phyloP scores from a whole-genome alignment of 169 alveolate genomes.

The Theileria annulata region DNA sequence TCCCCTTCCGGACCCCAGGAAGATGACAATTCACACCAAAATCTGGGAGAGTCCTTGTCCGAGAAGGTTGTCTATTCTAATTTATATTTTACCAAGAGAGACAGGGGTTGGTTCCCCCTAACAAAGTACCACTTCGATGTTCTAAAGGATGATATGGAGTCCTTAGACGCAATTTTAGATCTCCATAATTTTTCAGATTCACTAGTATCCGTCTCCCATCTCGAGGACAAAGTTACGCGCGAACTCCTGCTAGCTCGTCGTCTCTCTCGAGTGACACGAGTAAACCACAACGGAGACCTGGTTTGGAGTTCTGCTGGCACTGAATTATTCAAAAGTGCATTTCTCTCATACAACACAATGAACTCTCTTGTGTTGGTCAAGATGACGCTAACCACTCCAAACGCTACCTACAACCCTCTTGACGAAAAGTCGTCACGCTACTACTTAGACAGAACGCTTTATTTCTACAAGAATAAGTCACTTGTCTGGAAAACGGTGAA shows the following conservation, averaged over 20 bases:
- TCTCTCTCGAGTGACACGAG: not conserved
- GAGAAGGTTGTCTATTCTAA: not conserved
- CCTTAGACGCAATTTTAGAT: not conserved
- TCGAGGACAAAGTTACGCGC: not conserved
- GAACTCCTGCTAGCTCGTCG: not conserved
- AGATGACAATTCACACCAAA: not conserved
- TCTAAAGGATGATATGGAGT: not conserved
- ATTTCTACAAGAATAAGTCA: not conserved
- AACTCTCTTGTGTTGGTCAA: not conserved
- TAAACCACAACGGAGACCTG: not conserved
- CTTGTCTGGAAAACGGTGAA: not conserved
- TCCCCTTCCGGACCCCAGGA: not conserved
- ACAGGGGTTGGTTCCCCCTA: constrained; percentile 4
- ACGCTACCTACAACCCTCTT: constrained; percentile 13
- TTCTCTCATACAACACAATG: not conserved
- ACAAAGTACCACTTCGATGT: constrained; percentile 14
- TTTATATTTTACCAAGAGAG: constrained; percentile 3
- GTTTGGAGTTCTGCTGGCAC: not conserved
- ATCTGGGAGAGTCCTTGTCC: not conserved
- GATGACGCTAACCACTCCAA: not conserved
- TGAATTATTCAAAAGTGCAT: constrained; percentile 6
- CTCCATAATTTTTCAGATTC: not conserved
- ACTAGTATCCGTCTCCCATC: not conserved
- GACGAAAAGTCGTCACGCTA: not conserved
- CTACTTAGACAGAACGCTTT: not conserved